A percentile compares a stretch with the other conserved stretches of the same genome.
These are phyloP conservation scores for Blastomyces gilchristii DNA, from an alignment of 2,329 filamentous ascomycete genomes.

Conservation along the genomic window DNA sequence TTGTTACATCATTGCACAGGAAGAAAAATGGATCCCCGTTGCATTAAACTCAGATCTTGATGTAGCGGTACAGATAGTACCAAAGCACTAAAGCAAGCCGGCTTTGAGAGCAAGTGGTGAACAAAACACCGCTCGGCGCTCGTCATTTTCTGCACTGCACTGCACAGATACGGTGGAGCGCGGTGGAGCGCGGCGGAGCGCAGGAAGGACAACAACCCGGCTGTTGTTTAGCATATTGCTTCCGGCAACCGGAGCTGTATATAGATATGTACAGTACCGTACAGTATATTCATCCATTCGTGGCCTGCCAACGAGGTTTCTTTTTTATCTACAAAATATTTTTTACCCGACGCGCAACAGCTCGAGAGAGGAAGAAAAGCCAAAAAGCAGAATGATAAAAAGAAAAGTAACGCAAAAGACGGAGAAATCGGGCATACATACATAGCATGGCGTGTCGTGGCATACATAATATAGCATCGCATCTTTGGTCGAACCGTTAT, in stretches of 20 bases:
- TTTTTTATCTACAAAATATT: neutral
- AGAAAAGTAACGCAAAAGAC: neutral
- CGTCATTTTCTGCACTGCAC: neutral
- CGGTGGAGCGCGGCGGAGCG: neutral
- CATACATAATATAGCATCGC: neutral
- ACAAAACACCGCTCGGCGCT: neutral
- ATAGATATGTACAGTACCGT: neutral
- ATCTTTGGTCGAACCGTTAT: neutral
- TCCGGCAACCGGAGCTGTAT: neutral
- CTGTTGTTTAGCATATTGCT: neutral
- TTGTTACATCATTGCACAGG: neutral
- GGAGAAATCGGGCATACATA: neutral
- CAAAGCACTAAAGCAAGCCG: too few species aligned
- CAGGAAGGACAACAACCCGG: neutral
- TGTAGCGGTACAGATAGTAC: neutral
- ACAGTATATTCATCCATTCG: neutral
- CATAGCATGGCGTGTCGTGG: neutral
- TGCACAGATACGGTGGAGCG: neutral
- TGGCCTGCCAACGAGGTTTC: neutral
- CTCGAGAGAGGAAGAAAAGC: neutral
- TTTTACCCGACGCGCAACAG: neutral
- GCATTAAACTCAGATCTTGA: neutral
- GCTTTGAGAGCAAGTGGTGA: neutral
- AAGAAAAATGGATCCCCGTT: neutral
- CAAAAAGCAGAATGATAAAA: neutral